phyloP scores from a whole-genome alignment of 2,329 filamentous ascomycete species.

The Fusarium mangiferae region DNA sequence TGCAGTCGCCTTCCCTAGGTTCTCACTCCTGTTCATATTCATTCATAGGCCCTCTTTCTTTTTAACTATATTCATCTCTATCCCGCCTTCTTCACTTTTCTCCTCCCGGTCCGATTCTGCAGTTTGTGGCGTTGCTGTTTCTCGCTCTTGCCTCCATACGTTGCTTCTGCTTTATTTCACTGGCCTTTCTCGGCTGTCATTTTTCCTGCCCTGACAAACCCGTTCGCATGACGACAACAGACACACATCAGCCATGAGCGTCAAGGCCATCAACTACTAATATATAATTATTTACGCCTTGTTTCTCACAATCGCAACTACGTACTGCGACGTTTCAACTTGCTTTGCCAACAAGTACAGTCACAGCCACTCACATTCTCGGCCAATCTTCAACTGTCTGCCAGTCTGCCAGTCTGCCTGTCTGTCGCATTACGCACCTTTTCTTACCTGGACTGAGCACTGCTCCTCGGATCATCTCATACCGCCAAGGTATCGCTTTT shows the following conservation, averaged over 20 bases:
- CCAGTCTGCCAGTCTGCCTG: background rate
- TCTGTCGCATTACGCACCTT: constrained; percentile 6
- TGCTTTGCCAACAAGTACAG: background rate
- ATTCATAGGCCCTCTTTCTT: constrained; percentile 11
- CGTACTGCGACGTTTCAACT: background rate
- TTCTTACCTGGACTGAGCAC: constrained; percentile 10
- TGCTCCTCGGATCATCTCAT: constrained; percentile 16
- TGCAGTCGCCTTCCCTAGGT: background rate
- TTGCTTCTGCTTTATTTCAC: constrained; percentile 23
- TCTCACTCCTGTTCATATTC: background rate
- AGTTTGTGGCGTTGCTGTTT: constrained; percentile 34
- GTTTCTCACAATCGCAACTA: constrained; percentile 8
- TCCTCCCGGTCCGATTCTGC: background rate
- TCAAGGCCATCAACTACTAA: constrained; percentile 36
- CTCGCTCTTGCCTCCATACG: constrained; percentile 21
- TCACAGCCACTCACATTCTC: background rate
- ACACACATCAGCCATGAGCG: constrained; percentile 35
- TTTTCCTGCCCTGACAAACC: constrained; percentile 21
- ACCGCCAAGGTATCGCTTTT: constrained; percentile 48
- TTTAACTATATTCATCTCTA: background rate
- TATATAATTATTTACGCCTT: constrained; percentile 23
- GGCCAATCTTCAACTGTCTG: background rate
- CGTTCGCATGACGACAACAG: constrained; percentile 33
- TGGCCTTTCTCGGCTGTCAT: constrained; percentile 20
- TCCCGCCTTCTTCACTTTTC: background rate